Evolutionary conservation across 2,329 filamentous ascomycete species (phyloP), one percentile per base, ranked within the genome.

Genomic region (Alternaria gansuensis): DNA sequence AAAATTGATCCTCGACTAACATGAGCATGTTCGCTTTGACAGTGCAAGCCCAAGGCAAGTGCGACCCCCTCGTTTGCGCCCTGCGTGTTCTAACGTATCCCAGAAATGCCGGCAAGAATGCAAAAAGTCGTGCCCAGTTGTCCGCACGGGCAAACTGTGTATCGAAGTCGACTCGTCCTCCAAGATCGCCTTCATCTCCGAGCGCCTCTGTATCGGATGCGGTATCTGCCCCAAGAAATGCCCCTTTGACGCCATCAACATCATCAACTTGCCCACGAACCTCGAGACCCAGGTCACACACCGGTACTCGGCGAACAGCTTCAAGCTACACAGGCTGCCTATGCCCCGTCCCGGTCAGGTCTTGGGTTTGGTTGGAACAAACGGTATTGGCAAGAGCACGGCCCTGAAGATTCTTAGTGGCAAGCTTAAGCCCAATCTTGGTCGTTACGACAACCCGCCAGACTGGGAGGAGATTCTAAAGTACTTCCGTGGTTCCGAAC

Each of bases 301-400:
- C 80, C 91, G 95, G 77, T 99, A 99, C 84, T 96, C 94, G 54
- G 94, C 95, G 79, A 99, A 99, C 86, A 97, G 93, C 83, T 99
- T 99, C 88, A 99, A 99, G 86, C 88, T 99, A 68, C 95, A 99
- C 81, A 89, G 96, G 72, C 85, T 98, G 75, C 95, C 96, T 57
- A 97, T 94, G 87, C 95, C 95, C 64, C 89, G 95, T 61, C 94
- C 95, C 31, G 95, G 95, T 63, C 92, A 98, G 77, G 96, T 99
- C 29, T 82, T 99, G 57, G 95, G 95, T 83, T 86, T 99, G 51
- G 96, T 99, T 43, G 96, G 95, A 79, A 98, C 95, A 72, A 99
- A 99, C 88, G 95, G 96, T 92, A 99, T 98, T 74, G 95, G 95
- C 81, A 99, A 99, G 88, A 97, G 93, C 83, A 99, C 95, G n/a